Evolutionary conservation across 495 filamentous ascomycete genomes (phyloP), one percentile per base, ranked within the genome.

Genomic region (Annulohypoxylon maeteangense): DNA sequence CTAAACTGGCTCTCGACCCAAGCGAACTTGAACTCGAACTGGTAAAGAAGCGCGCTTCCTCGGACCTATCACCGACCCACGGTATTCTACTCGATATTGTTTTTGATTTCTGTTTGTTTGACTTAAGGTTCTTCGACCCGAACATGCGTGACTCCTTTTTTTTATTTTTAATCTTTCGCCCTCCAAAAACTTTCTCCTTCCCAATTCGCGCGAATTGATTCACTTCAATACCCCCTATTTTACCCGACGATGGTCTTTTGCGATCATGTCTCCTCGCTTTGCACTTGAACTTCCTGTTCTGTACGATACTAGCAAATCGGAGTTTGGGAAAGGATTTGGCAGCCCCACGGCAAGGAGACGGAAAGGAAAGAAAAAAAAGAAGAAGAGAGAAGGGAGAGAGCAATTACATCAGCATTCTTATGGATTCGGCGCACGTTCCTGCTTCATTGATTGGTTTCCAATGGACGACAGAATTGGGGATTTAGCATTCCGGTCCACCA

Each of bases 1-100:
- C 75, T 94, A 61, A 85, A 81, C 67, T 83, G 80, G 76, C 76
- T 88, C 6, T 56, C 59, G n/a, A 78, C 44, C 63, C 65, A 63
- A 42, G 38, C 68, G 42, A 74, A 70, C 27, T 29, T 77, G 29
- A 65, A 20, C 42, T 44, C 50, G 55, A 68, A 27, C 40, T 78
- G 74, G 71, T 70, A 63, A 68, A 54, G 27, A 25, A 12, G 7
- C 3, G 1, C 18, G n/a, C 56, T 16, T 14, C 36, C 10, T 40
- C 36, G 36, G 7, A 12, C 4, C 59, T 42, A 55, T 40, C 38
- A 38, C 47, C 45, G 48, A 58, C 29, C 62, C 31, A 61, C 62
- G 62, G 62, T 18, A 58, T 53, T 42, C n/a, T 45, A n/a, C 32
- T 62, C 65, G 61, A 62, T 25, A 12, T 48, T 20, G 65, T 58